These are phyloP conservation scores for Penicillium roqueforti DNA, from an alignment of 495 filamentous ascomycete species.

Conservation along the genomic window DNA sequence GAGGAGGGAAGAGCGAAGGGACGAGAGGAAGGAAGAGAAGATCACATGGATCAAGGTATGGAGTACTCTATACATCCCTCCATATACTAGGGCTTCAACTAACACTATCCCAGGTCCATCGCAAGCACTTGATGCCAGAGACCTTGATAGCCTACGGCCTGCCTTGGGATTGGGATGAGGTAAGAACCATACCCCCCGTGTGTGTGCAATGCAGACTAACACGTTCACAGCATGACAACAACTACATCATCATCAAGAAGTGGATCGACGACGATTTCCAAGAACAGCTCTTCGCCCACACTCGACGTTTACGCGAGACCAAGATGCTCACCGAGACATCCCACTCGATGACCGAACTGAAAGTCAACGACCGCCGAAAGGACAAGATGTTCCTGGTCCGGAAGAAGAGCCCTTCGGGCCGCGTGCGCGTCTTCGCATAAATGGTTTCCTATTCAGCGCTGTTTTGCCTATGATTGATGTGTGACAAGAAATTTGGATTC, in stretches of 20 bases:
- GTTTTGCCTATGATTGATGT: neutral
- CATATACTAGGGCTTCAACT: conserved; percentile 4
- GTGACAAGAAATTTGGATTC: neutral
- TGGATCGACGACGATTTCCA: conserved; percentile 72
- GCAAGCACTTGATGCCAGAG: conserved; percentile 47
- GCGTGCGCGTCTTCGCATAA: conserved; percentile 36
- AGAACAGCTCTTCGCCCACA: conserved; percentile 68
- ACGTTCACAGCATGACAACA: conserved; percentile 48
- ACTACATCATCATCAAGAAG: conserved; percentile 71
- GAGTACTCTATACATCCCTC: neutral
- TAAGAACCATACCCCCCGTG: conserved; percentile 20
- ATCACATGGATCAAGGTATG: conserved; percentile 51
- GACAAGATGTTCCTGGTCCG: conserved; percentile 59
- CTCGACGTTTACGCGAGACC: conserved; percentile 55
- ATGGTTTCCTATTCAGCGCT: neutral
- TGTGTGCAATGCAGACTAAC: neutral
- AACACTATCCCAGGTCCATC: conserved; percentile 37
- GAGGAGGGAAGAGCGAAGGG: conserved; percentile 45
- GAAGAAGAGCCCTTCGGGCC: conserved; percentile 50
- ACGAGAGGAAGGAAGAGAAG: conserved; percentile 50
- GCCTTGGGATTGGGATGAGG: conserved; percentile 51
- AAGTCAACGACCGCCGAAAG: conserved; percentile 48
- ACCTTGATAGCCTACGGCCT: conserved; percentile 44
- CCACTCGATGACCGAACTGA: conserved; percentile 44
- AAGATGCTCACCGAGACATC: conserved; percentile 43